Conservation (phyloP, 2,329 filamentous ascomycete genomes). For the Paecilomyces variotii region DNA sequence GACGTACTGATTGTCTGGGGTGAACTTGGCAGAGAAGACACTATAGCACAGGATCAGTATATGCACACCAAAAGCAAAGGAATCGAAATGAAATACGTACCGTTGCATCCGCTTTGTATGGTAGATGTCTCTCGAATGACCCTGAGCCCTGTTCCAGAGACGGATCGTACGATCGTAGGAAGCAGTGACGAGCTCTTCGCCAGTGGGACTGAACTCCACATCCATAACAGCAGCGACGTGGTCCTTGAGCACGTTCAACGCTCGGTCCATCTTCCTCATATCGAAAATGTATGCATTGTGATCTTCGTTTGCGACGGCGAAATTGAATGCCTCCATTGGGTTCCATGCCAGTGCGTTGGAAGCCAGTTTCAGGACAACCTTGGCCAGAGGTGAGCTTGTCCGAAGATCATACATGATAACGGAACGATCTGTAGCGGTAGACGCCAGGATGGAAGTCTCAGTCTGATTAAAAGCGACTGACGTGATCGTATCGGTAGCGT, state of each 20-base stretch:
- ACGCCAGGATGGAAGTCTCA: conserved; percentile 84
- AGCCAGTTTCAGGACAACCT: conserved; percentile 72
- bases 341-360: conserved; percentile 86
- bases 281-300: conserved; percentile 92
- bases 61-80: background rate
- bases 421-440: conserved; percentile 74
- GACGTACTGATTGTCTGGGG: conserved; percentile 81
- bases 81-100: conserved; percentile 17
- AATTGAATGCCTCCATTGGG: conserved; percentile 93
- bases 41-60: conserved; percentile 30
- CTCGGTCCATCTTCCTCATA: conserved; percentile 80
- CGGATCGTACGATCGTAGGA: conserved; percentile 84
- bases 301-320: conserved; percentile 88
- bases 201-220: conserved; percentile 89
- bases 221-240: conserved; percentile 93
- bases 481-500: conserved; percentile 81
- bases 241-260: conserved; percentile 82
- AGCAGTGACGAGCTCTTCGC: conserved; percentile 84
- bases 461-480: conserved; percentile 85
- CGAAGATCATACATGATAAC: conserved; percentile 88
- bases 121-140: conserved; percentile 86
- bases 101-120: conserved; percentile 96
- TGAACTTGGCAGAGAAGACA: conserved; percentile 77
- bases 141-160: conserved; percentile 70
- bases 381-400: conserved; percentile 73